Percentiles rank a stretch among this genome's conserved stretches.
Evolutionary conservation across 208 protist species (phyloP).

Genomic region (Leishmania lainsoni): DNA sequence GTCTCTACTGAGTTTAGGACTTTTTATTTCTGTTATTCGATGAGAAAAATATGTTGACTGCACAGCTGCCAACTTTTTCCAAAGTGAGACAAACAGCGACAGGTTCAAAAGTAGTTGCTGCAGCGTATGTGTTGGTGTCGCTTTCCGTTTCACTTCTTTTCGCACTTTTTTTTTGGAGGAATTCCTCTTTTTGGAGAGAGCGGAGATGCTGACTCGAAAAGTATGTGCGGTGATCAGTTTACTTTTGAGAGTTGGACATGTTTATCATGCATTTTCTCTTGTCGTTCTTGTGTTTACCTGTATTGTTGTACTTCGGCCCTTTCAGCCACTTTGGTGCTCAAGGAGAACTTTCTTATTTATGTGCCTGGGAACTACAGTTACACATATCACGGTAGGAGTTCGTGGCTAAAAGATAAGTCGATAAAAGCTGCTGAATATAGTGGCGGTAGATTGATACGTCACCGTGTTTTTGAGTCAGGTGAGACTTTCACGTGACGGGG

Average conservation of each 20-base stretch:
- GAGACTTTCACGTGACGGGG: background rate
- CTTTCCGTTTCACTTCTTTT: background rate
- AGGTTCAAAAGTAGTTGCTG: background rate
- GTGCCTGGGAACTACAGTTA: too few species aligned
- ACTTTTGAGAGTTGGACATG: background rate
- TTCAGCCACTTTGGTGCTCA: background rate
- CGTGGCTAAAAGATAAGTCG: background rate
- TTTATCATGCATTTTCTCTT: background rate
- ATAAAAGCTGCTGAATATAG: too few species aligned
- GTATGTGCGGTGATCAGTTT: background rate
- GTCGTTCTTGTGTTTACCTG: background rate
- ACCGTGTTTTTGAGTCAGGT: background rate
- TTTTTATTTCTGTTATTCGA: background rate
- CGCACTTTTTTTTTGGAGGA: background rate
- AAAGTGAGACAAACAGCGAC: background rate
- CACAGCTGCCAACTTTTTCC: background rate
- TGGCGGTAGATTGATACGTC: background rate
- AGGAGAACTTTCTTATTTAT: background rate
- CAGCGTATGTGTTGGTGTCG: too few species aligned
- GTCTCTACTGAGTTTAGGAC: background rate
- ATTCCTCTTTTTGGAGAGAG: background rate
- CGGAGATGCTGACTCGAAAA: background rate
- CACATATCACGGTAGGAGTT: background rate
- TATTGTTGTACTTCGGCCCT: background rate
- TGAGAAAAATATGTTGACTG: background rate